phyloP scores from a whole-genome alignment of 2,329 filamentous ascomycete species.

The Penicillium sp. region DNA sequence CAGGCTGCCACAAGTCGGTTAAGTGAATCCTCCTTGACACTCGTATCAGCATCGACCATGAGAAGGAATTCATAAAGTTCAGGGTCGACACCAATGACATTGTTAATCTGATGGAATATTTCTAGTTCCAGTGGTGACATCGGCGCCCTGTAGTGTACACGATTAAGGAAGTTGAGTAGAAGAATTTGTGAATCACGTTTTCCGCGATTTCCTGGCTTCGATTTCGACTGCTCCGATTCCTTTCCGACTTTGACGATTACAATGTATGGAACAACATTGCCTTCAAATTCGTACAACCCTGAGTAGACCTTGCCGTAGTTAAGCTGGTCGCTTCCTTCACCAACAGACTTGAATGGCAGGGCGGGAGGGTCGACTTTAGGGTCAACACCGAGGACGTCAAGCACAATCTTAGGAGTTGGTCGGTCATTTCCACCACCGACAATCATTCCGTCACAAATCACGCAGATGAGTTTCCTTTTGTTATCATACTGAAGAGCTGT shows the following conservation, averaged over 20 bases:
- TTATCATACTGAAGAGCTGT: conserved; percentile 96
- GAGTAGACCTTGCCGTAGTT: conserved; percentile 99
- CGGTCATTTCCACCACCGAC: conserved; percentile 94
- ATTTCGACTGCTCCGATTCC: conserved; percentile 83
- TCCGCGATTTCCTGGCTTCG: conserved; percentile 95
- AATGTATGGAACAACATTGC: conserved; percentile 93
- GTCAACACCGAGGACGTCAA: conserved; percentile 95
- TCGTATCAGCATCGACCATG: conserved; percentile 97
- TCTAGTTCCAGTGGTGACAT: conserved; percentile 97
- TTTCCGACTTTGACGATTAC: conserved; percentile 97
- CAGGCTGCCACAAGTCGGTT: conserved; percentile 91
- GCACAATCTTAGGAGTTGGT: conserved; percentile 93
- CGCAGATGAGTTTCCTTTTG: conserved; percentile 93
- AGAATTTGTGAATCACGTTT: conserved; percentile 98
- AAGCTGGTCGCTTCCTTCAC: conserved; percentile 81
- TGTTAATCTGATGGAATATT: conserved; percentile 99
- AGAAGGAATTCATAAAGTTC: conserved; percentile 95
- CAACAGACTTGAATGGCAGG: conserved; percentile 89
- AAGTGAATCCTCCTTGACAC: conserved; percentile 83
- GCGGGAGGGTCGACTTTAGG: conserved; percentile 94
- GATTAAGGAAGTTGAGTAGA: conserved; percentile 95
- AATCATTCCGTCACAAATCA: conserved; percentile 96
- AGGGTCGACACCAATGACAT: conserved; percentile 96
- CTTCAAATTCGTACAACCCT: conserved; percentile 94
- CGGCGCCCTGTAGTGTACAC: conserved; percentile 85